Base-by-base conservation (phyloP, 2,329 filamentous ascomycete genomes). In the Colletotrichum theobromicola region DNA sequence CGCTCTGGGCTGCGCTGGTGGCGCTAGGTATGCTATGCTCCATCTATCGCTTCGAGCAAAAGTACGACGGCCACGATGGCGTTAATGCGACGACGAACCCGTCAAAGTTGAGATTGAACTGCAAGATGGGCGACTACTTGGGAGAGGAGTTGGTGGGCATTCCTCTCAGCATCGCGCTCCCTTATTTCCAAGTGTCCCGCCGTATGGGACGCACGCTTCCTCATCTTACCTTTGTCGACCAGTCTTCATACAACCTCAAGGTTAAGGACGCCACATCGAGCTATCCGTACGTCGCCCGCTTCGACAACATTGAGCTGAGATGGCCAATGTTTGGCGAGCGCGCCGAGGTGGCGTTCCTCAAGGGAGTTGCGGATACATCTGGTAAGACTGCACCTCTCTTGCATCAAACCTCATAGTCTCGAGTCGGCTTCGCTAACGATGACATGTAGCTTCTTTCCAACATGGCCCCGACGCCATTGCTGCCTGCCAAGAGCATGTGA, bases 281-380 rank as follows among this genome's bases (percentile, higher is more conserved):
- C 1, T 84, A 85, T 60, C 88, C 88, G 6, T 90, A 90, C 68
- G 81, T 89, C 0, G 87, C 84, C 1, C 81, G 88, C 0, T 88
- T 88, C 64, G 87, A 89, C 67, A 90, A 90, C 69, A 90, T 85
- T 18, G 88, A 90, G 53, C 82, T 90, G 9, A 82, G 88, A 64
- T 90, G 88, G 88, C 86, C 88, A 2, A 86, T 89, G 80, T 90
- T 90, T 69, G 87, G 88, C 12, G 87, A 89, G 74, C 82, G 84
- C 16, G 85, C 87, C 0, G 88, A 90, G 76, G 84, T 88, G 4
- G 86, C 88, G 4, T 90, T 90, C 63, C 81, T 89, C 3, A 88
- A 88, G 69, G 87, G 87, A 3, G 86, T 84, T 37, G 86, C 87
- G 0, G 87, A 88, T 13, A 88, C 87, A 15, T 85, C 84, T 50